Evolutionary conservation across 208 protist species (phyloP).

Genomic region (Zelonia costaricensis): DNA sequence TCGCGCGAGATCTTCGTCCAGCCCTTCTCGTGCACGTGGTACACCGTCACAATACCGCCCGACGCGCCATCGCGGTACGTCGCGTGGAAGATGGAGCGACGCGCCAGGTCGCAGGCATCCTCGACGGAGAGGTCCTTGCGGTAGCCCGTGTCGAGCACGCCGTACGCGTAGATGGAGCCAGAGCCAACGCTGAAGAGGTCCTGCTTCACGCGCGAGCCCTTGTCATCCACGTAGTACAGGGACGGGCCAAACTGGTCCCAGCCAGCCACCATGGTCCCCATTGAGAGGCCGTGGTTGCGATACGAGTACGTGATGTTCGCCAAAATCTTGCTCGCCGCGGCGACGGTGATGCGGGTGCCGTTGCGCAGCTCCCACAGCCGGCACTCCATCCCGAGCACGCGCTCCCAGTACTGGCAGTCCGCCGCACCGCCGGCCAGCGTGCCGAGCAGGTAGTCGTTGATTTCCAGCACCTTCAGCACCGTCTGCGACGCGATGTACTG

Average conservation of each 20-base stretch:
- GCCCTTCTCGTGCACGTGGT: constrained; percentile 94
- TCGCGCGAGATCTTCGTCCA: constrained; percentile 96
- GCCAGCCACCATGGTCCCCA: constrained; percentile 99
- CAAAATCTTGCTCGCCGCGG: constrained; percentile 99
- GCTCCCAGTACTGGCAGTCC: constrained; percentile 99
- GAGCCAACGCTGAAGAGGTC: constrained; percentile 99
- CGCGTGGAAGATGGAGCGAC: constrained; percentile 99
- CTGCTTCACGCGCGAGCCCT: constrained; percentile 98
- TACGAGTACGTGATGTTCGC: constrained; percentile 99
- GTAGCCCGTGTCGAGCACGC: constrained; percentile 98
- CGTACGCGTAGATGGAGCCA: constrained; percentile 99
- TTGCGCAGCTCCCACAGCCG: constrained; percentile 95
- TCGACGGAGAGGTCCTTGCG: constrained; percentile 94
- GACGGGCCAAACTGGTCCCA: constrained; percentile 97
- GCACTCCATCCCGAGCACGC: constrained; percentile 96
- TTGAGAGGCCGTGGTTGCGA: constrained; percentile 96
- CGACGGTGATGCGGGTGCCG: constrained; percentile 97
- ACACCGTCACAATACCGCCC: constrained; percentile 98
- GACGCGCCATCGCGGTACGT: constrained; percentile 99
- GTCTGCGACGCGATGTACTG: constrained; percentile 98
- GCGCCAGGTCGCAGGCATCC: constrained; percentile 98
- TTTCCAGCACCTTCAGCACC: constrained; percentile 99
- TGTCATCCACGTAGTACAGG: constrained; percentile 99
- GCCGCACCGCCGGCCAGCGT: constrained; percentile 99
- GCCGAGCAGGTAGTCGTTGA: constrained; percentile 99